Conservation (phyloP, 257 asterid species). For the Capsicum pubescens region DNA sequence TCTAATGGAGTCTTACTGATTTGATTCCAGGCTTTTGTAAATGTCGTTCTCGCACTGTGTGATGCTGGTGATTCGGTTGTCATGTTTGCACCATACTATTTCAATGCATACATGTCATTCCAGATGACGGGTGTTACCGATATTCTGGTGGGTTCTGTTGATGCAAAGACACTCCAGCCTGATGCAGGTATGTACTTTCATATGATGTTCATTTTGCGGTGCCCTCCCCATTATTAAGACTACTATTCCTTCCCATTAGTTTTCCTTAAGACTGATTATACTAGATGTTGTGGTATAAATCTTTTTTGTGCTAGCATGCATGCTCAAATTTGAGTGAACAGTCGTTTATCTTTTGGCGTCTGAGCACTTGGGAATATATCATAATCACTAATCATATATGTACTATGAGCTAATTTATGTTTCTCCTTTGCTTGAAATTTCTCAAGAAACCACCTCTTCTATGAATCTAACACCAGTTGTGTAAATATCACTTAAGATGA, state of each 20-base stretch:
- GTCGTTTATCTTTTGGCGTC: neutral
- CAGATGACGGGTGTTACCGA: conserved; percentile 97
- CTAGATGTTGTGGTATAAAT: conserved; percentile 4
- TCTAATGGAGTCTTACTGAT: neutral
- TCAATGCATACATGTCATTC: conserved; percentile 94
- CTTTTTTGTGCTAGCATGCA: conserved; percentile 7
- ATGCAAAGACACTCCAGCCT: conserved; percentile 86
- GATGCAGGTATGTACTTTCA: conserved; percentile 73
- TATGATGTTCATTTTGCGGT: neutral
- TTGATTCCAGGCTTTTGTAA: conserved; percentile 86
- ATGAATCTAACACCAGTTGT: neutral
- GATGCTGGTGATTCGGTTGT: conserved; percentile 91
- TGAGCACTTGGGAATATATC: neutral
- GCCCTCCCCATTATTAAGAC: conserved; percentile 6
- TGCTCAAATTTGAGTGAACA: neutral
- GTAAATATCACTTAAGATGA: neutral
- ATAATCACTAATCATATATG: neutral
- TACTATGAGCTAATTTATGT: neutral
- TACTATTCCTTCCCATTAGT: neutral
- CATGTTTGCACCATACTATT: conserved; percentile 98
- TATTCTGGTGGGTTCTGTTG: conserved; percentile 90
- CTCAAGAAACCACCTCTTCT: neutral
- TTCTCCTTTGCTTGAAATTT: neutral
- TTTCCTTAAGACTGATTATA: neutral
- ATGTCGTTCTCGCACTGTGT: conserved; percentile 81